Evolutionary conservation across 257 asterid species (phyloP).

Genomic region (Petunia secreta): DNA sequence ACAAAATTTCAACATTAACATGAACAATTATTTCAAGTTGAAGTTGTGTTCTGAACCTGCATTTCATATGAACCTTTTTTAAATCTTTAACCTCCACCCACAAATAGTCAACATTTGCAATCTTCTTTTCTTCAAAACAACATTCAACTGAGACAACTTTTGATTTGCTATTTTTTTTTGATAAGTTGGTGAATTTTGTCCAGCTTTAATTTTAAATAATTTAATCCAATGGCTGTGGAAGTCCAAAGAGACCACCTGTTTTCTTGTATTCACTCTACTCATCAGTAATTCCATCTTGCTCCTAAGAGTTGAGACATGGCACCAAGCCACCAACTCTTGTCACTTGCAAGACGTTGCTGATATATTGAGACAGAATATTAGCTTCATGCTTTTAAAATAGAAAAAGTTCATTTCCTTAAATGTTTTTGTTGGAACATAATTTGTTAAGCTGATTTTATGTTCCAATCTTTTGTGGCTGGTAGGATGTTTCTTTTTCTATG

Average conservation of each 20-base stretch:
- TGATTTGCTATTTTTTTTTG: too few species aligned
- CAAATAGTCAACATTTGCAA: too few species aligned
- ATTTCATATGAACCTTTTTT: too few species aligned
- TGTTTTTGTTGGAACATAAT: constrained; percentile 26
- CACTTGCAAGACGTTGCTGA: not conserved
- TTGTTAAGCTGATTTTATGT: constrained; percentile 28
- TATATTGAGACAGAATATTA: not conserved
- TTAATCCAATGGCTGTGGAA: not conserved
- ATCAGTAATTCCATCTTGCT: not conserved
- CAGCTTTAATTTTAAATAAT: not conserved
- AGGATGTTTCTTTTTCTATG: constrained; percentile 88
- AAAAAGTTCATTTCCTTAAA: not conserved
- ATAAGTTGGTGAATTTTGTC: not conserved
- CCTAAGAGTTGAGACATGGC: not conserved
- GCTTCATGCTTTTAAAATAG: not conserved
- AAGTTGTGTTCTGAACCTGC: too few species aligned
- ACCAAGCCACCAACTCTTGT: not conserved
- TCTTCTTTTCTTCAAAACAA: too few species aligned
- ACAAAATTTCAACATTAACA: too few species aligned
- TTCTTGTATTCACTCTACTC: not conserved
- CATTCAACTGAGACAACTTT: too few species aligned
- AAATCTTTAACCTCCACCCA: too few species aligned
- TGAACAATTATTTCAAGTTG: too few species aligned
- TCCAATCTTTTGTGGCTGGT: constrained; percentile 25
- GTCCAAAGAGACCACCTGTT: too few species aligned